Conservation (phyloP, 148 eudicot species). For the Rhododendron kiyosumense region DNA sequence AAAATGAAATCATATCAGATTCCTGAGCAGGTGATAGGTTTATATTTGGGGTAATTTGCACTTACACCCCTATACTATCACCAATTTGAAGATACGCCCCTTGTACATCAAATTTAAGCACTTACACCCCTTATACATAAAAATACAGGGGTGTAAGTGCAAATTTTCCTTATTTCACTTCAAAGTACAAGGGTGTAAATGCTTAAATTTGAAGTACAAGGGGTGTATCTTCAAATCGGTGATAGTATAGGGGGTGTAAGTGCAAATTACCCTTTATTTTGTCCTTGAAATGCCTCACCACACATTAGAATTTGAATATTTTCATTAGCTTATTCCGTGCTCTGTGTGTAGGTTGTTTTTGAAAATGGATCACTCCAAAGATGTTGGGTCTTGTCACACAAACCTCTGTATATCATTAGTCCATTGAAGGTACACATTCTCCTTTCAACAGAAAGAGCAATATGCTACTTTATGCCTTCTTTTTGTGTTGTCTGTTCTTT, state of each 20-base stretch:
- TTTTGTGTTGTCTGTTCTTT: background rate
- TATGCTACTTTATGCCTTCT: no score
- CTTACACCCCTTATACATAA: no score
- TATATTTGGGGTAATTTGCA: background rate
- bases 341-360: slow-evolving; percentile 37
- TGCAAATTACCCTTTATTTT: no score
- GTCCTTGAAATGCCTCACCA: background rate
- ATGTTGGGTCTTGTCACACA: no score
- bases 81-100: background rate
- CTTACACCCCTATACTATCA: no score
- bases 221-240: no score
- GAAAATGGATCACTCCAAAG: no score
- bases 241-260: no score
- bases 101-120: background rate
- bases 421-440: background rate
- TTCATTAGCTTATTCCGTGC: background rate
- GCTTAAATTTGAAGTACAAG: background rate
- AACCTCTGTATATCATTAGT: no score
- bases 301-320: background rate
- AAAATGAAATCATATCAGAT: slow-evolving; percentile 84
- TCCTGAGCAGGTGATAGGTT: slow-evolving; percentile 81
- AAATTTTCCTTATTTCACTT: no score
- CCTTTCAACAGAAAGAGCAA: background rate
- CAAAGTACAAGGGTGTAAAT: no score
- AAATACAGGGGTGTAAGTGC: no score